Evolutionary conservation across 345 rosid species (phyloP).

Genomic region (Toxicodendron radicans): DNA sequence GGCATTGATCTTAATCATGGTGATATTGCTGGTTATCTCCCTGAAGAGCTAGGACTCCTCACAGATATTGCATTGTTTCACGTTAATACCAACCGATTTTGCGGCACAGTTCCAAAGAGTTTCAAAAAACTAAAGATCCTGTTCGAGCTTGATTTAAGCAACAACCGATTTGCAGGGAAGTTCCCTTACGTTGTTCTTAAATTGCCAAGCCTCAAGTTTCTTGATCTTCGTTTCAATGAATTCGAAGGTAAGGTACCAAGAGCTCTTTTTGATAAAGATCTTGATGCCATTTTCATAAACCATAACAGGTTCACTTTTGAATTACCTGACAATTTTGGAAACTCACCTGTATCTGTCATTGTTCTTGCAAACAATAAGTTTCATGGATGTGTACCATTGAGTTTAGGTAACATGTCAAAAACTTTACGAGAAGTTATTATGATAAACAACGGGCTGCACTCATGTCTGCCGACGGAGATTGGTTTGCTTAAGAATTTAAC

Average conservation of each 20-base stretch:
- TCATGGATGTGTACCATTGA: conserved; percentile 68
- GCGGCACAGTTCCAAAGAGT: conserved; percentile 57
- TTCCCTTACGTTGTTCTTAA: conserved; percentile 64
- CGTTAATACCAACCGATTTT: conserved; percentile 78
- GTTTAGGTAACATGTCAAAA: conserved; percentile 62
- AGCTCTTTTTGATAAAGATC: conserved; percentile 61
- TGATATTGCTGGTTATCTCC: conserved; percentile 72
- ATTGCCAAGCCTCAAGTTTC: conserved; percentile 59
- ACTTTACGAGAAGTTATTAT: conserved; percentile 65
- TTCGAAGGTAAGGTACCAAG: conserved; percentile 72
- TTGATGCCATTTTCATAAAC: conserved; percentile 77
- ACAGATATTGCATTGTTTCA: conserved; percentile 64
- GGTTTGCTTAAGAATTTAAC: conserved; percentile 54
- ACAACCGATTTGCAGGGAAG: conserved; percentile 72
- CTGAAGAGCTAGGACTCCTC: conserved; percentile 68
- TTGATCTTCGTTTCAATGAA: conserved; percentile 85
- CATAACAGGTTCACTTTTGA: conserved; percentile 61
- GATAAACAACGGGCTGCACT: conserved; percentile 55
- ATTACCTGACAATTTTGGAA: conserved; percentile 70
- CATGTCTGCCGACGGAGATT: conserved; percentile 64
- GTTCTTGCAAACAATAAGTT: conserved; percentile 66
- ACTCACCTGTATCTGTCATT: conserved; percentile 69
- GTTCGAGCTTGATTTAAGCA: conserved; percentile 74
- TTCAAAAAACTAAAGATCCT: conserved; percentile 47
- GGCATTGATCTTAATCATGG: conserved; percentile 80